Evolutionary conservation across 305 asterid species (phyloP), one percentile per base, ranked within the genome.

Genomic region (Fraxinus latifolia): DNA sequence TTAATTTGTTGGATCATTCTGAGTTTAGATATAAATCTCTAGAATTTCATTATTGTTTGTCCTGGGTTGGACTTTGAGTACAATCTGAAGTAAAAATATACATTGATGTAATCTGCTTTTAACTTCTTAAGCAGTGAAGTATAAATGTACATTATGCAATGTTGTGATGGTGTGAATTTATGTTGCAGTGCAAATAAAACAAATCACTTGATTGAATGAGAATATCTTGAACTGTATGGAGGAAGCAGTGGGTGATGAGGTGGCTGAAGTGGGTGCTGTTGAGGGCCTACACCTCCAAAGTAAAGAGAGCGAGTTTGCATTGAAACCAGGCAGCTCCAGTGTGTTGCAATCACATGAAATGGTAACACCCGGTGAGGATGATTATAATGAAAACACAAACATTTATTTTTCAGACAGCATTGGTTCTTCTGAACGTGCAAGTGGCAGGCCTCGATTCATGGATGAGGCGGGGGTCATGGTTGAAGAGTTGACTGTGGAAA

Each of bases 361-460:
- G 91, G 89, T 89, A 68, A 91, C 90, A 67, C 96, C 97, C 15
- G 84, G 87, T 82, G 87, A 81, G 80, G 86, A 81, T 80, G 91
- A 78, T 84, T 89, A 83, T 83, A 79, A 83, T 44, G 90, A 85
- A 77, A 88, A 67, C 75, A 68, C 92, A n/a, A 83, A 82, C 77
- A 87, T 82, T 86, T 87, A 72, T 74, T 87, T 80, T 87, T 58
- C 89, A 37, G 88, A 88, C 67, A 88, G 97, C 86, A 85, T 93
- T 74, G 95, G 91, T 87, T 91, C 96, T 71, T 96, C 99, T 60
- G 99, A 90, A 84, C 95, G 88, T 82, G 98, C 97, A 72, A 89
- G 97, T 88, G 92, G 90, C 73, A 94, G 98, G 85, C 97, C 97
- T 36, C 95, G 82, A 77, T 92, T 96, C 82, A 83, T 80, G 86